These are phyloP conservation scores for Cyclotella cryptica DNA, from an alignment of 108 stramenopile species.

Conservation along the genomic window DNA sequence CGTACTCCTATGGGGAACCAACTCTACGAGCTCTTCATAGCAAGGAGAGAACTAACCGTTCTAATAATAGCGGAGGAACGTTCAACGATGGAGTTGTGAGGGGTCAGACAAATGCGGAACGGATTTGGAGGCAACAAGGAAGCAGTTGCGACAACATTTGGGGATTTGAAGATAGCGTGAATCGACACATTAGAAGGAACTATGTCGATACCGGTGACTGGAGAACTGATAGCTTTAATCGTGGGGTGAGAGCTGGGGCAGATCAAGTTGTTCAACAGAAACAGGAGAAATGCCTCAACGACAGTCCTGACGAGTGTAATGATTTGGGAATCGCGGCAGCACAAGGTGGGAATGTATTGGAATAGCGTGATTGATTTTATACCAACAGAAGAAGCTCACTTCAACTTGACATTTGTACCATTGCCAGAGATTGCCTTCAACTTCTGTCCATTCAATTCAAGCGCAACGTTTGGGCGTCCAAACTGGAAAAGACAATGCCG, in stretches of 20 bases:
- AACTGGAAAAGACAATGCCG: background rate
- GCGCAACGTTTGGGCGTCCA: background rate
- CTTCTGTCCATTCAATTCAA: slow-evolving; percentile 1
- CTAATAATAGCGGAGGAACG: background rate
- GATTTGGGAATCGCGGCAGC: slow-evolving; percentile 7
- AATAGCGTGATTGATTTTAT: background rate
- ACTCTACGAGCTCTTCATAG: background rate
- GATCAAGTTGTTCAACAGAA: slow-evolving; percentile 7
- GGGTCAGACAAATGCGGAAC: background rate
- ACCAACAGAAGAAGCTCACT: background rate
- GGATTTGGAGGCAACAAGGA: background rate
- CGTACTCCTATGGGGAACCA: background rate
- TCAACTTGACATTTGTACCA: background rate
- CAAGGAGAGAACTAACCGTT: background rate
- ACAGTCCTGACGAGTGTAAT: slow-evolving; percentile 4
- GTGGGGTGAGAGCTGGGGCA: background rate
- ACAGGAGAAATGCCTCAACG: slow-evolving; percentile 2
- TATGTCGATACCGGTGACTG: slow-evolving; percentile 7
- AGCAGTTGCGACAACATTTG: slow-evolving; percentile 1
- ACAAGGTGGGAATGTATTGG: background rate
- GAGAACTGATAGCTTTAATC: slow-evolving; percentile 6
- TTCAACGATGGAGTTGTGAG: slow-evolving; percentile 11
- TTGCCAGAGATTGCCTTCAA: slow-evolving; percentile 4
- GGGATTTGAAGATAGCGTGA: slow-evolving; percentile 6
- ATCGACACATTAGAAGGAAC: background rate